A percentile compares a stretch with the other conserved stretches of the same genome.
Evolutionary conservation across 305 asterid species (phyloP).

Genomic region (Fraxinus xanthoxyloides): DNA sequence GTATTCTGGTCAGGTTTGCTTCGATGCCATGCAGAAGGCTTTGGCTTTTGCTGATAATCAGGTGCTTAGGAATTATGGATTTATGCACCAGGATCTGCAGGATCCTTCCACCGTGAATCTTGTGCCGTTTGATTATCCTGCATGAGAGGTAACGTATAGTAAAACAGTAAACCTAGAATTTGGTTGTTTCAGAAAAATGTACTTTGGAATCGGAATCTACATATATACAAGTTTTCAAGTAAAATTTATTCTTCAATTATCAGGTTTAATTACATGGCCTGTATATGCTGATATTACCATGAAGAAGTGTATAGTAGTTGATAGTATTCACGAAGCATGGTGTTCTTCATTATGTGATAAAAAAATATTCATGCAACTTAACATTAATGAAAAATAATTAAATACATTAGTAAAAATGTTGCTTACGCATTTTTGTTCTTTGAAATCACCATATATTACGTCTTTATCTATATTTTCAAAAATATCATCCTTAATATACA

Average conservation of each 20-base stretch:
- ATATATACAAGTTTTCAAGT: not conserved
- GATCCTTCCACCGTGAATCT: slow-evolving; percentile 68
- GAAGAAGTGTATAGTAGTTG: not conserved
- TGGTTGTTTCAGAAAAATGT: not conserved
- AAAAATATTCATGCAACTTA: no score
- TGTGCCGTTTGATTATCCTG: slow-evolving; percentile 72
- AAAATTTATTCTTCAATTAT: not conserved
- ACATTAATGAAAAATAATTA: no score
- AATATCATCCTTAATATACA: not conserved
- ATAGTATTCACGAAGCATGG: not conserved
- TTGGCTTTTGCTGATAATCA: slow-evolving; percentile 87
- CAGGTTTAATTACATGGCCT: not conserved
- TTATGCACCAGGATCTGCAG: slow-evolving; percentile 49
- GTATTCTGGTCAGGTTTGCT: slow-evolving; percentile 75
- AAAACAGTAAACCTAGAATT: not conserved
- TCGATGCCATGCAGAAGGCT: slow-evolving; percentile 75
- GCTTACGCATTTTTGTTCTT: not conserved
- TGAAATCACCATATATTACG: no score
- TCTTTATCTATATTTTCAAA: not conserved
- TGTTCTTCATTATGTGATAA: no score
- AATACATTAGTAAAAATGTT: not conserved
- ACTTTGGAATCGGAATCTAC: not conserved
- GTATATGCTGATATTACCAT: not conserved
- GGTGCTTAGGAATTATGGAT: slow-evolving; percentile 81
- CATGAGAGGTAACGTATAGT: slow-evolving; percentile 21